A percentile compares a stretch with the other conserved stretches of the same genome.
Evolutionary conservation across 768 basidiomycete genomes (phyloP).

Genomic region (Psilocybe azurescens): DNA sequence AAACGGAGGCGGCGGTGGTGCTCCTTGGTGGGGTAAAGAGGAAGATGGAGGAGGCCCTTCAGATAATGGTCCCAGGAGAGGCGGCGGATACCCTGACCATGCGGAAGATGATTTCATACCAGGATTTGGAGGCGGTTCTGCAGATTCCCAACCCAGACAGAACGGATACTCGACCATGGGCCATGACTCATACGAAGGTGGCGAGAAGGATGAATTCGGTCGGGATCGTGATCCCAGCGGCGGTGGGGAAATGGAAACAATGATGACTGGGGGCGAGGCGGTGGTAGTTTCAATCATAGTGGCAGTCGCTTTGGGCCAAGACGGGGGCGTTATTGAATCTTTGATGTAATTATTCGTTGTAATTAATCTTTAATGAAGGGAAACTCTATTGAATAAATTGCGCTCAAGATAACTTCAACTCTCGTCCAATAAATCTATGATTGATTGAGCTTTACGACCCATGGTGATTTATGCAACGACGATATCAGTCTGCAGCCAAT

Average conservation of each 20-base stretch:
- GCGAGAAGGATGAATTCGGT: slow-evolving; percentile 40
- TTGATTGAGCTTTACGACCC: not conserved
- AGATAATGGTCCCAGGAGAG: slow-evolving; percentile 25
- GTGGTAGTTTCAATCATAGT: slow-evolving; percentile 36
- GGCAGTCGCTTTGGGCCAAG: slow-evolving; percentile 28
- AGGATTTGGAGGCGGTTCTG: slow-evolving; percentile 50
- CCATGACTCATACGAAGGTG: slow-evolving; percentile 56
- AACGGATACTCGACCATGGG: slow-evolving; percentile 34
- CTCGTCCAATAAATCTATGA: not conserved
- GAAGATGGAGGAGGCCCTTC: slow-evolving; percentile 38
- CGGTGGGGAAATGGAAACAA: slow-evolving; percentile 35
- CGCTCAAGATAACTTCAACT: not conserved
- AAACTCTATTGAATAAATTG: not conserved
- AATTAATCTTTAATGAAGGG: not conserved
- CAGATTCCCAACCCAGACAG: slow-evolving; percentile 22
- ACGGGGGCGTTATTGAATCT: slow-evolving; percentile 22
- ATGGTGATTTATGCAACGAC: not conserved
- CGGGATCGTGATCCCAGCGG: slow-evolving; percentile 37
- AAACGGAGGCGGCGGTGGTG: slow-evolving; percentile 30
- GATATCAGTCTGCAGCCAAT: not conserved
- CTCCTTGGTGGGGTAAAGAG: slow-evolving; percentile 51
- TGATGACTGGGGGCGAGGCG: slow-evolving; percentile 37
- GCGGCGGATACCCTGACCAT: slow-evolving; percentile 30
- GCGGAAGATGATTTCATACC: slow-evolving; percentile 68
- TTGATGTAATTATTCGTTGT: not conserved